Conservation (phyloP, 352 stramenopile genomes). For the Phytophthora litchii region DNA sequence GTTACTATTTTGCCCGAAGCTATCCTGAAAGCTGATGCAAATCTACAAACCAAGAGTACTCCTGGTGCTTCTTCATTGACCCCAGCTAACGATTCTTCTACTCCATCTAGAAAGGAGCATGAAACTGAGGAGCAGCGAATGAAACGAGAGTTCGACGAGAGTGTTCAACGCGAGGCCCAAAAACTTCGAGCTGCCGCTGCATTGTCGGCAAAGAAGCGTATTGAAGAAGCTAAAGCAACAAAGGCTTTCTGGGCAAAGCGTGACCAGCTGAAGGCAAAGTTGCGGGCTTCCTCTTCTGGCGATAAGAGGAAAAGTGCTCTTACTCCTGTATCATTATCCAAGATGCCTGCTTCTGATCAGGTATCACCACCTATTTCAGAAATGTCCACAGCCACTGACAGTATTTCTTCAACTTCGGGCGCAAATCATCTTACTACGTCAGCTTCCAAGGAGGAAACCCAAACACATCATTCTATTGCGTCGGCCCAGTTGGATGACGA, state of each 20-base stretch:
- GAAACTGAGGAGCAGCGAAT: slow-evolving; percentile 49
- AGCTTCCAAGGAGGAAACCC: slow-evolving; percentile 8
- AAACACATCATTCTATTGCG: neutral
- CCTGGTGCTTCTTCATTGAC: slow-evolving; percentile 1
- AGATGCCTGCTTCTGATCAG: slow-evolving; percentile 13
- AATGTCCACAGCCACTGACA: slow-evolving; percentile 12
- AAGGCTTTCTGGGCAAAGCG: slow-evolving; percentile 67
- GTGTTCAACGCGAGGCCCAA: slow-evolving; percentile 68
- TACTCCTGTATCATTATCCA: slow-evolving; percentile 14
- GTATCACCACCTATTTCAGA: slow-evolving; percentile 19
- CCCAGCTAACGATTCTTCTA: neutral
- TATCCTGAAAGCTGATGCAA: slow-evolving; percentile 7
- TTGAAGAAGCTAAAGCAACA: slow-evolving; percentile 78
- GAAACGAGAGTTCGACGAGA: slow-evolving; percentile 61
- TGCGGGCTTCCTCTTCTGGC: slow-evolving; percentile 27
- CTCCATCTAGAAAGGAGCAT: slow-evolving; percentile 1
- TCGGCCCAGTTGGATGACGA: slow-evolving; percentile 1
- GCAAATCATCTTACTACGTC: slow-evolving; percentile 1
- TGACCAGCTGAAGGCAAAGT: slow-evolving; percentile 51
- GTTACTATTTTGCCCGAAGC: slow-evolving; percentile 10
- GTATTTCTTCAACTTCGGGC: slow-evolving; percentile 4
- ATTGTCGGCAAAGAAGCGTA: slow-evolving; percentile 72
- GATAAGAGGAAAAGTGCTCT: slow-evolving; percentile 17
- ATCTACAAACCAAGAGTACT: slow-evolving; percentile 11
- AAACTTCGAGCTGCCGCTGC: slow-evolving; percentile 68